Base-by-base conservation (phyloP, 139 green algal species). In the Chlorella sorokiniana region DNA sequence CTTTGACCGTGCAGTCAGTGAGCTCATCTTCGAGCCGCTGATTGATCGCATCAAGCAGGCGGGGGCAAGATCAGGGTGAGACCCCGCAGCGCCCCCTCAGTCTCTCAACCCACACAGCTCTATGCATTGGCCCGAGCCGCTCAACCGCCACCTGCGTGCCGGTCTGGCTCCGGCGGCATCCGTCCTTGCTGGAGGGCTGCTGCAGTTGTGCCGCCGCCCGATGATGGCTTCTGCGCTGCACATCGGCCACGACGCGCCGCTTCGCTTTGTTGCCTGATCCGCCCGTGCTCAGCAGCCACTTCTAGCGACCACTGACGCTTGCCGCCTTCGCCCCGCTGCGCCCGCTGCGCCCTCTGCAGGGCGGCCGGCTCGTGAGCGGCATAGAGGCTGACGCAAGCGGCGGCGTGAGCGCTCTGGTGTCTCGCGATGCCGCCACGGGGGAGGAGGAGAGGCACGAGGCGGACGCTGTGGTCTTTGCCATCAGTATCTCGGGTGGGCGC, bases 381-480 rank as follows among this genome's bases (percentile, higher is more conserved):
- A 31, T 97, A 3, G 61, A 78, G 31, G 74, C 79, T 8, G 84
- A 88, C 31, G 25, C 25, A 6, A 33, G 52, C 22, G 86, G 74
- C 61, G 67, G 69, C 29, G 85, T 90, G 29, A 37, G 41, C 2
- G 76, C 69, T 4, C 68, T 91, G 33, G 71, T 87, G 18, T 80
- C 65, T 1, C 77, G 52, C 3, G 67, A 83, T 56, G 52, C 64
- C 6, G 54, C 38, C 29, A 76, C 31, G 2, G 88, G 89, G 4
- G 62, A 83, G 42, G 71, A 70, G 25, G 82, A 74, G 65, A 52
- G 65, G n/a, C 89, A 91, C 42, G 63, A 88, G 48, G 87, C 91
- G 18, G 95, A 98, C 78, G 91, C 93, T 2, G 89, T 97, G 4
- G 86, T 98, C 44, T 94, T 97, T 85, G 94, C 94, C 20, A 88